phyloP scores from a whole-genome alignment of 352 stramenopile species.

The Globisporangium paddicum region DNA sequence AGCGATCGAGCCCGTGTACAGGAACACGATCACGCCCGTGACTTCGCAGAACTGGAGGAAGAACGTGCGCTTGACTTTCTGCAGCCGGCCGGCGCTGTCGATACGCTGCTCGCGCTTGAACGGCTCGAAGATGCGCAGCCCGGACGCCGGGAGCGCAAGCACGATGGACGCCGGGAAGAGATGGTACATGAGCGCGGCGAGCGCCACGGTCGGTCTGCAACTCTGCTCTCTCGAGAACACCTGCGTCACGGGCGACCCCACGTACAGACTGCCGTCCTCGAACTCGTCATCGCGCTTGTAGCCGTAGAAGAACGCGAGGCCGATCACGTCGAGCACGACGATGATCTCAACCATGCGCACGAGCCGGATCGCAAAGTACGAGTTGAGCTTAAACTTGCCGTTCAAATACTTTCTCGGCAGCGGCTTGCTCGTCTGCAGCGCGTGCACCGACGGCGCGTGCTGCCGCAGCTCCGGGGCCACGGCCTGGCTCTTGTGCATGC shows the following conservation, averaged over 20 bases:
- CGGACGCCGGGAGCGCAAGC: slow-evolving; percentile 58
- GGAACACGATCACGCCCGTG: slow-evolving; percentile 47
- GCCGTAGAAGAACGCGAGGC: slow-evolving; percentile 59
- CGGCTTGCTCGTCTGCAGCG: slow-evolving; percentile 25
- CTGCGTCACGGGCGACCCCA: slow-evolving; percentile 33
- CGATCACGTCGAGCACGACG: slow-evolving; percentile 45
- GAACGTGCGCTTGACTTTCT: slow-evolving; percentile 78
- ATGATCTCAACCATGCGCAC: slow-evolving; percentile 60
- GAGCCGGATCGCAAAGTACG: slow-evolving; percentile 70
- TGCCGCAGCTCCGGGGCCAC: neutral
- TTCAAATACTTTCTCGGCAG: slow-evolving; percentile 42
- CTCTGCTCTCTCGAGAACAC: slow-evolving; percentile 36
- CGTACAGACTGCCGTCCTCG: slow-evolving; percentile 31
- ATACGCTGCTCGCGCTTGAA: slow-evolving; percentile 69
- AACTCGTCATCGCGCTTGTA: slow-evolving; percentile 28
- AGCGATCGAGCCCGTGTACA: slow-evolving; percentile 44
- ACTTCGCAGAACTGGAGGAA: slow-evolving; percentile 77
- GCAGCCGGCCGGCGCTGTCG: slow-evolving; percentile 43
- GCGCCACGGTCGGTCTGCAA: slow-evolving; percentile 44
- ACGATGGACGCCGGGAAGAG: slow-evolving; percentile 58
- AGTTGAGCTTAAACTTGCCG: slow-evolving; percentile 70
- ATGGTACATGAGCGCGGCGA: slow-evolving; percentile 67
- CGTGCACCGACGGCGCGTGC: neutral
- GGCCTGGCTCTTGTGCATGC: slow-evolving; percentile 9
- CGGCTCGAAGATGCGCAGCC: slow-evolving; percentile 58